Evolutionary conservation across 495 filamentous ascomycete species (phyloP).

Genomic region (Sabuloglossum arenarium): DNA sequence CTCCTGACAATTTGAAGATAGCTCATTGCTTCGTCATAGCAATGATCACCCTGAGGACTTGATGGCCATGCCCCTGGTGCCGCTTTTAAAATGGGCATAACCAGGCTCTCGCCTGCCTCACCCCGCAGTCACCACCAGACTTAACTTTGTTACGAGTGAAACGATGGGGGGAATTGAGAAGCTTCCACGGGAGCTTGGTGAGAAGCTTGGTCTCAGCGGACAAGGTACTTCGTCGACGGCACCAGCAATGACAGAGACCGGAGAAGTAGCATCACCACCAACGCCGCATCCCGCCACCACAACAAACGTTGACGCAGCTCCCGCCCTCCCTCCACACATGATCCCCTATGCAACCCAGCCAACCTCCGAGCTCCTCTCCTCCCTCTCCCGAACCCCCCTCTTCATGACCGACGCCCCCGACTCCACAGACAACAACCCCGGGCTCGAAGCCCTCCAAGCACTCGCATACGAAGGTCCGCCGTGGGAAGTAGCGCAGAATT

Average conservation of each 20-base stretch:
- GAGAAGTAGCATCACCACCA: neutral
- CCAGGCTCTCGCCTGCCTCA: no score
- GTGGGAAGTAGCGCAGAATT: slow-evolving; percentile 54
- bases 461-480: slow-evolving; percentile 83
- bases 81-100: no score
- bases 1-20: no score
- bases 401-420: slow-evolving; percentile 88
- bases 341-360: no score
- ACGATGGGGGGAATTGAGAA: neutral
- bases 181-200: neutral
- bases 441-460: slow-evolving; percentile 70
- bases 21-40: no score
- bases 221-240: neutral
- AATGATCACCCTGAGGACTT: no score
- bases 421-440: slow-evolving; percentile 36
- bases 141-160: neutral
- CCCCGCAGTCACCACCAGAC: neutral
- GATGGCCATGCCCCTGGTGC: no score
- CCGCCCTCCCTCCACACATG: slow-evolving; percentile 34
- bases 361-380: slow-evolving; percentile 45
- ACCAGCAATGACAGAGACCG: neutral
- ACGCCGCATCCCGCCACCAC: neutral
- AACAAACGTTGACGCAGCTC: neutral
- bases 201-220: neutral
- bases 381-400: slow-evolving; percentile 64